Percentiles rank a stretch among this genome's conserved stretches.
phyloP scores from a whole-genome alignment of 208 protist genomes.

The Crithidia fasciculata region DNA sequence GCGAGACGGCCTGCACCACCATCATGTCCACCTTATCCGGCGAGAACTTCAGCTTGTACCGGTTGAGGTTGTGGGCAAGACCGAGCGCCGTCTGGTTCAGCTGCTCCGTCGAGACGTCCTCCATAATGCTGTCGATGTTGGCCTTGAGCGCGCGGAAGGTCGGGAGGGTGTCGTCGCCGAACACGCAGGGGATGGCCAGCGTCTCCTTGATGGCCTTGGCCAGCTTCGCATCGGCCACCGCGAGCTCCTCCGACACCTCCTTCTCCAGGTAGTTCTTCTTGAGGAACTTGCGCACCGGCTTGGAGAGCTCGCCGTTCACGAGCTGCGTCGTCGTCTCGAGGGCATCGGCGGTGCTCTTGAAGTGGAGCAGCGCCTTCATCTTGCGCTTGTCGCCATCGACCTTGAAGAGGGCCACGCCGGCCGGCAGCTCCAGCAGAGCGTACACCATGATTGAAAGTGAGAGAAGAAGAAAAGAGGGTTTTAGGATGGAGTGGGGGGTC shows the following conservation, averaged over 20 bases:
- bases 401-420: constrained; percentile 98
- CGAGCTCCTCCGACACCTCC: constrained; percentile 91
- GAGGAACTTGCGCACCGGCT: constrained; percentile 98
- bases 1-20: constrained; percentile 99
- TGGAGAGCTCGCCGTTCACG: constrained; percentile 96
- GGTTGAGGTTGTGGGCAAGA: constrained; percentile 98
- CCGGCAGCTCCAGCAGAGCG: constrained; percentile 98
- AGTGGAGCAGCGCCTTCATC: constrained; percentile 93
- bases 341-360: constrained; percentile 97
- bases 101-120: constrained; percentile 88
- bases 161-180: constrained; percentile 87
- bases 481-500: too few species aligned
- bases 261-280: constrained; percentile 96
- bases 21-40: constrained; percentile 99
- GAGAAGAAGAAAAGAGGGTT: not conserved
- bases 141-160: constrained; percentile 96
- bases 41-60: constrained; percentile 99
- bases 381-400: constrained; percentile 93
- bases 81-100: constrained; percentile 96
- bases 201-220: constrained; percentile 97
- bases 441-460: constrained; percentile 86
- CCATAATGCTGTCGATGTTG: constrained; percentile 93
- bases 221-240: constrained; percentile 95
- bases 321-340: constrained; percentile 96
- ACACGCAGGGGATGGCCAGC: constrained; percentile 94